Percentiles rank a stretch among this genome's conserved stretches.
phyloP scores from a whole-genome alignment of 306 rosid genomes.

The Vicia faba region DNA sequence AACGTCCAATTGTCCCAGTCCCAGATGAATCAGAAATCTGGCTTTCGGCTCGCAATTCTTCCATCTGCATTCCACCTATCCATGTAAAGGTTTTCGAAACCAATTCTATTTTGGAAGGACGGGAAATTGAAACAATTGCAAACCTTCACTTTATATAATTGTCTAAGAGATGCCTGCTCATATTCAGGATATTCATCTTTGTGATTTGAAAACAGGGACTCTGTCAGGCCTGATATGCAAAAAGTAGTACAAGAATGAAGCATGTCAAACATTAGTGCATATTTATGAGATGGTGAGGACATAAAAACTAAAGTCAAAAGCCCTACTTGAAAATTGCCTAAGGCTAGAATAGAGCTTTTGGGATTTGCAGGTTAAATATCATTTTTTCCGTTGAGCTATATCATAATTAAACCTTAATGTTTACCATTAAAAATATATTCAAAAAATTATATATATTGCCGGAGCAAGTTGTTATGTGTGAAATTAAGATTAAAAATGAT shows the following conservation, averaged over 20 bases:
- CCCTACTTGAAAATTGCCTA: constrained; percentile 23
- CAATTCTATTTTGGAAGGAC: constrained; percentile 34
- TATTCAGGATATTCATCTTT: constrained; percentile 97
- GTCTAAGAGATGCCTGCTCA: constrained; percentile 93
- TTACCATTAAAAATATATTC: background rate
- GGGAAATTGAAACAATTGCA: constrained; percentile 34
- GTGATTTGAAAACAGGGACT: constrained; percentile 85
- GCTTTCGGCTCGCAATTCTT: constrained; percentile 82
- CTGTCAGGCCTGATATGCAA: constrained; percentile 73
- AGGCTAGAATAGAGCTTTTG: constrained; percentile 25
- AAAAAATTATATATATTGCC: constrained; percentile 8
- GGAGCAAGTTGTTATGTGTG: constrained; percentile 23
- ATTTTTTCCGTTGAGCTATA: constrained; percentile 23
- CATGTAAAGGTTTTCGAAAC: constrained; percentile 30
- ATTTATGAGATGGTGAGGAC: constrained; percentile 26
- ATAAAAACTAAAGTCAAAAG: constrained; percentile 30
- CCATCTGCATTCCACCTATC: constrained; percentile 62
- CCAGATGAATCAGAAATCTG: constrained; percentile 84
- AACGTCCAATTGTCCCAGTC: constrained; percentile 90
- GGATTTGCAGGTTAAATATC: constrained; percentile 15
- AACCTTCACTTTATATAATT: constrained; percentile 90
- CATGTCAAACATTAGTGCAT: background rate
- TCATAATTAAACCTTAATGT: constrained; percentile 10
- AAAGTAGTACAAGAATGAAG: constrained; percentile 35
- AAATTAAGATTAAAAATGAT: constrained; percentile 16